Evolutionary conservation across 2,329 filamentous ascomycete genomes (phyloP).

Genomic region (Lithohypha guttulata): DNA sequence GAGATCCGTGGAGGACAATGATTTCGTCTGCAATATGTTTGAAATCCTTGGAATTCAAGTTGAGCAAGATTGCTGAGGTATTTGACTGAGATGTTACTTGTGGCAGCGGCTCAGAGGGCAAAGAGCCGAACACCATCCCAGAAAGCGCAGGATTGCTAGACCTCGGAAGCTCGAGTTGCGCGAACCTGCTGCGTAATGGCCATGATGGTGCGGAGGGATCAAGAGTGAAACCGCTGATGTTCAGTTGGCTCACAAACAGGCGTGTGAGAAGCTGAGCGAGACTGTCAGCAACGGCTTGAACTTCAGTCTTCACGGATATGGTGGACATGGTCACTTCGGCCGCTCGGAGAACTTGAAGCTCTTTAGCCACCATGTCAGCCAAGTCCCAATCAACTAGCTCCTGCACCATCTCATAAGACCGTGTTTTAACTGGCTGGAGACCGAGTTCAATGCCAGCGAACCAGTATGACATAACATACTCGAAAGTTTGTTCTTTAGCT

Average conservation of each 20-base stretch:
- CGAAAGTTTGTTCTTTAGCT: constrained; percentile 15
- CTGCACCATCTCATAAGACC: constrained; percentile 16
- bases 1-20: not conserved
- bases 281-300: constrained; percentile 2
- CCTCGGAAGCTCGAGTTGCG: constrained; percentile 13
- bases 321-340: not conserved
- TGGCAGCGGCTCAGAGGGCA: constrained; percentile 15
- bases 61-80: constrained; percentile 19
- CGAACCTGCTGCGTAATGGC: constrained; percentile 15
- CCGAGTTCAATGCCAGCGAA: constrained; percentile 20
- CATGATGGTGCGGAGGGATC: constrained; percentile 8
- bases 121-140: constrained; percentile 22
- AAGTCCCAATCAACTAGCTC: constrained; percentile 20
- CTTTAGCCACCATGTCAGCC: constrained; percentile 16
- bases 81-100: constrained; percentile 8
- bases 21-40: constrained; percentile 11
- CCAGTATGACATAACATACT: constrained; percentile 22
- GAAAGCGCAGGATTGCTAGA: constrained; percentile 19
- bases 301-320: not conserved
- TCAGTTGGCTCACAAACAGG: constrained; percentile 8
- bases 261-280: constrained; percentile 2
- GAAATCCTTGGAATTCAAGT: constrained; percentile 20
- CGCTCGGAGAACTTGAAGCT: constrained; percentile 13
- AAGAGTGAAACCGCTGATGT: constrained; percentile 15
- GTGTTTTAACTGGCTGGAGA: constrained; percentile 15